Base-by-base conservation (phyloP, 352 stramenopile species). In the Pythium plurisporium region DNA sequence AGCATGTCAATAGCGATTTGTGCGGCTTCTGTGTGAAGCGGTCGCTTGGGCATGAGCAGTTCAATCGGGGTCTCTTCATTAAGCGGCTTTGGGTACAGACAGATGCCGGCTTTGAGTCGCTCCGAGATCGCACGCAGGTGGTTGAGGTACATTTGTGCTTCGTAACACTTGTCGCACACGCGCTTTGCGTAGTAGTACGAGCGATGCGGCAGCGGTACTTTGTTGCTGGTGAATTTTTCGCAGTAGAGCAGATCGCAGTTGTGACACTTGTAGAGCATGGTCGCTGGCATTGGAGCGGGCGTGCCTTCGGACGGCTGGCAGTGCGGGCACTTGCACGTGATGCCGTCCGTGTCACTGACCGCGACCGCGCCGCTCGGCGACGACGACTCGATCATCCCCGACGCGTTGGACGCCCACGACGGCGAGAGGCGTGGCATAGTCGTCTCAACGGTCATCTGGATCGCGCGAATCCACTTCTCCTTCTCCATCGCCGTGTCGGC, bases 1-100 rank as follows among this genome's bases (percentile, higher is more conserved):
- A 94, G 74, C 58, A 94, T 72, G 38, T 94, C 75, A 40, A 94
- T 93, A n/a, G 87, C 87, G 59, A 93, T 93, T 33, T 89, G 88
- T 5, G 82, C 85, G 1, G 83, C 85, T 55, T 87, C 76, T 0
- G 85, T 92, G 59, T 95, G 80, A 40, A 85, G 65, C 43, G 79
- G 82, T 5, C 86, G 78, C 62, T 89, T 88, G n/a, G 81, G 82
- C 82, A 91, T 93, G 53, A 96, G 87, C 47, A 95, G 65, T 55
- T 95, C 87, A 55, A 92, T 91, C 12, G 83, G 83, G 17, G 83
- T 89, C 29, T 91, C 79, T 9, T 82, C 75, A 23, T 94, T 91
- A 40, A 96, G 51, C n/a, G 81, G 73, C 48, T 87, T 86, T 0
- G 86, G 83, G 42, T 96, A 95, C 52, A 96, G 60, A 44, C 86